Base-by-base conservation (phyloP, 2,329 filamentous ascomycete genomes). In the Aspergillus sp. region DNA sequence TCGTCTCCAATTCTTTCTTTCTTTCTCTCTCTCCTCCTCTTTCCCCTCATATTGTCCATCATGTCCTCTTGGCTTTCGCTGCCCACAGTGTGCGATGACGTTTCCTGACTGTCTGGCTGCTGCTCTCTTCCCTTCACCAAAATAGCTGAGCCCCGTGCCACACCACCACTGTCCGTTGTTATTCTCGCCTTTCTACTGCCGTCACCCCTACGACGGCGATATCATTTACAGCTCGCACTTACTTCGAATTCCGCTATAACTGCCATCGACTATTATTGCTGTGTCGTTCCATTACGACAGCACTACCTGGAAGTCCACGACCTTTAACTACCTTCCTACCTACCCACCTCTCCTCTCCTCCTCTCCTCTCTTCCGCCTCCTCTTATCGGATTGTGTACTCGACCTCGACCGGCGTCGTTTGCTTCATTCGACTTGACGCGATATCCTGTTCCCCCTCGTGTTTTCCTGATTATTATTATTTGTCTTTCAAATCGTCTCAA, bases 21-120 rank as follows among this genome's bases (percentile, higher is more conserved):
- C 36, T 26, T 27, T 45, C 28, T 43, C 41, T 40, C 45, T 40
- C n/a, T 45, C 28, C 42, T 35, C 42, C 42, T 36, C 30, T 34
- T 41, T 28, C 44, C 9, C 42, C 12, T 44, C 42, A 19, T 19
- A 19, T 19, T 19, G 19, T 42, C 10, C 36, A 39, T 19, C 36
- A 19, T 8, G 34, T 36, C 34, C 26, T 19, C 19, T 19, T 19
- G 19, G 19, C 19, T 19, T 19, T 19, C 19, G 19, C 34, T 36
- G 34, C 36, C 36, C 36, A 39, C 36, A 39, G 27, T 39, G 36
- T 39, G 36, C 36, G 36, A 39, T 39, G 36, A 39, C 36, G 36
- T 39, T 39, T 39, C 36, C 36, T 39, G 36, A 39, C 12, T 36
- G 34, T 36, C 19, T 36, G 6, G n/a, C n/a, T n/a, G n/a, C n/a